phyloP scores from a whole-genome alignment of 257 asterid genomes.

The Fraxinus anomala region DNA sequence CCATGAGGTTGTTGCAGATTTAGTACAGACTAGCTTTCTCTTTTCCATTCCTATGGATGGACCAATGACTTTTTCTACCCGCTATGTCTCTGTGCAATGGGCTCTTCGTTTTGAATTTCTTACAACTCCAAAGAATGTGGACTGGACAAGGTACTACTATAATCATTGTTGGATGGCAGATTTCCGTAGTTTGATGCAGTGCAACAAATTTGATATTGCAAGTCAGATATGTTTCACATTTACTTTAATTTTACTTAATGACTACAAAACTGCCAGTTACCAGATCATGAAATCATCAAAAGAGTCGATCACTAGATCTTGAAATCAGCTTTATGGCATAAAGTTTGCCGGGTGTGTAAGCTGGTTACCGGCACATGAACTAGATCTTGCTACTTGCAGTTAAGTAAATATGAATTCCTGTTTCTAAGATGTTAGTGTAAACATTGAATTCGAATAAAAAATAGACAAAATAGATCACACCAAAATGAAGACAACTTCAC shows the following conservation, averaged over 20 bases:
- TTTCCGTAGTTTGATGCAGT: neutral
- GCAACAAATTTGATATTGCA: neutral
- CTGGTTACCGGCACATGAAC: neutral
- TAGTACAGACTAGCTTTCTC: constrained; percentile 88
- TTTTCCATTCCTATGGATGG: constrained; percentile 96
- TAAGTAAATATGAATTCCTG: neutral
- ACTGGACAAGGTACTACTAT: constrained; percentile 68
- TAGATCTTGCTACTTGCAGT: neutral
- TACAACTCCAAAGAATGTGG: constrained; percentile 81
- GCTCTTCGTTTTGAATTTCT: constrained; percentile 94
- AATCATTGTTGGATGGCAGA: constrained; percentile 15
- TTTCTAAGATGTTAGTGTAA: neutral
- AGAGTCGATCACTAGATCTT: neutral
- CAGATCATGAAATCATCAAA: neutral
- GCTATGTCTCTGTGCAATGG: constrained; percentile 84
- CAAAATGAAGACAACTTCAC: neutral
- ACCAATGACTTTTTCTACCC: constrained; percentile 89
- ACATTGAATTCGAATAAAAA: neutral
- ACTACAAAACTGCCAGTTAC: neutral
- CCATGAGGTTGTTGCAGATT: constrained; percentile 94
- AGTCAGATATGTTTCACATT: neutral
- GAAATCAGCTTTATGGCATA: constrained; percentile 6
- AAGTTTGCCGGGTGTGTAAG: neutral
- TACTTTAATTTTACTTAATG: neutral
- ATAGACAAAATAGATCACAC: neutral